Percentiles rank a stretch among this genome's conserved stretches.
Evolutionary conservation across 2,329 filamentous ascomycete genomes (phyloP).

Genomic region (Fonsecaea monophora): DNA sequence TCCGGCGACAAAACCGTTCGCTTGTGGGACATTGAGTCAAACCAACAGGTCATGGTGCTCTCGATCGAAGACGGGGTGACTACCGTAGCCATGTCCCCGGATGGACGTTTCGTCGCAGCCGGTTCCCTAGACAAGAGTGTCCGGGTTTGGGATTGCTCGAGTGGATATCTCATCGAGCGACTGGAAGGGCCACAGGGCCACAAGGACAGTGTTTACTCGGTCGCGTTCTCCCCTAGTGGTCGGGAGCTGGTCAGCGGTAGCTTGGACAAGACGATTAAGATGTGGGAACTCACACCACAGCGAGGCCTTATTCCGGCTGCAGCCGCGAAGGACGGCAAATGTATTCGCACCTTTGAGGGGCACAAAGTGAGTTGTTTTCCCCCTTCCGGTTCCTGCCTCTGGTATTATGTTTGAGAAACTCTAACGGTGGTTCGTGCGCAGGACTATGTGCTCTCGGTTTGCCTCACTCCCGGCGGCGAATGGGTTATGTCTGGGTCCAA

Average conservation of each 20-base stretch:
- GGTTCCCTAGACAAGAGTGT: slow-evolving; percentile 98
- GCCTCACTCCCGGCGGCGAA: slow-evolving; percentile 87
- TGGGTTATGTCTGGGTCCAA: slow-evolving; percentile 99
- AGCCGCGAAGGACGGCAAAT: slow-evolving; percentile 83
- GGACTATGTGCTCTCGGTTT: slow-evolving; percentile 97
- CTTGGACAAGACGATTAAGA: slow-evolving; percentile 98
- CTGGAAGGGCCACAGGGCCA: slow-evolving; percentile 93
- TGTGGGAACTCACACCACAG: slow-evolving; percentile 89
- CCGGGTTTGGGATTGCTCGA: slow-evolving; percentile 91
- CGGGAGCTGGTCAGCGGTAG: slow-evolving; percentile 92
- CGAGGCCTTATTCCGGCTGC: slow-evolving; percentile 70
- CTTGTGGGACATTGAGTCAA: slow-evolving; percentile 92
- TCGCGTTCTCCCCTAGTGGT: slow-evolving; percentile 93
- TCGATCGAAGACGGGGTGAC: slow-evolving; percentile 97
- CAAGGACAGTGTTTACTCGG: slow-evolving; percentile 95
- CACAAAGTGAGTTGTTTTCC: slow-evolving; percentile 72
- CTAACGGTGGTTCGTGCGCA: slow-evolving; percentile 47
- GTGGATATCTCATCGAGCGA: slow-evolving; percentile 84
- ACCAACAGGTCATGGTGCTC: slow-evolving; percentile 80
- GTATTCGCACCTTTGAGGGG: slow-evolving; percentile 94
- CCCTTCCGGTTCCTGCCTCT: not conserved
- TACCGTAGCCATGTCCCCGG: slow-evolving; percentile 94
- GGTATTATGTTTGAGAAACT: slow-evolving; percentile 11
- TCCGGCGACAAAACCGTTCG: slow-evolving; percentile 93
- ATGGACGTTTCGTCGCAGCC: slow-evolving; percentile 91